These are phyloP conservation scores for Psilocybe cyanescens DNA, from an alignment of 768 basidiomycete genomes.

Conservation along the genomic window DNA sequence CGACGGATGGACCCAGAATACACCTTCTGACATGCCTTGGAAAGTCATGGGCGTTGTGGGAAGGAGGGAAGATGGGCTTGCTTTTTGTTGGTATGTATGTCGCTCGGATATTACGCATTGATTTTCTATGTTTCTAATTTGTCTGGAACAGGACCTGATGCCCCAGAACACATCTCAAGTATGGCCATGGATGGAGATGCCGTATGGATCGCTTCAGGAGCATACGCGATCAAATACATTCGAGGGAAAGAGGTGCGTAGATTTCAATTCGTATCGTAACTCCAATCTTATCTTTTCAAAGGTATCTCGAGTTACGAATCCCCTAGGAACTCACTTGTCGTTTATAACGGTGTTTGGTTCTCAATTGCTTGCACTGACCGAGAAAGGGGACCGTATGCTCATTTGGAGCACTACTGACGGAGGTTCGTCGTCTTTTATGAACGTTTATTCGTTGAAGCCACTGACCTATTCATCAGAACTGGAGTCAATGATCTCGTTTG, in stretches of 20 bases:
- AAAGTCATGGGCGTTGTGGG: slow-evolving; percentile 93
- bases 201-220: slow-evolving; percentile 80
- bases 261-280: slow-evolving; percentile 5
- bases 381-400: slow-evolving; percentile 77
- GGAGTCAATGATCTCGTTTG: slow-evolving; percentile 75
- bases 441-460: neutral
- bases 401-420: slow-evolving; percentile 72
- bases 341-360: slow-evolving; percentile 82
- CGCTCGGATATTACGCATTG: neutral
- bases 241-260: slow-evolving; percentile 82
- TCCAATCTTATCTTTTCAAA: slow-evolving; percentile 26
- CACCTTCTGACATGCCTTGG: slow-evolving; percentile 89
- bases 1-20: slow-evolving; percentile 80
- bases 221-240: slow-evolving; percentile 72
- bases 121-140: slow-evolving; percentile 5
- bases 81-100: slow-evolving; percentile 87
- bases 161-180: slow-evolving; percentile 69
- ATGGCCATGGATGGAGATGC: slow-evolving; percentile 85
- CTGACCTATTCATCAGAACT: slow-evolving; percentile 47
- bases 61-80: slow-evolving; percentile 89
- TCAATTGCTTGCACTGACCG: slow-evolving; percentile 77
- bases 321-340: slow-evolving; percentile 60
- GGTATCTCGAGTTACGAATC: slow-evolving; percentile 66
- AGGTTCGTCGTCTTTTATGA: slow-evolving; percentile 43
- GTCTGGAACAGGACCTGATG: slow-evolving; percentile 75